Evolutionary conservation across 306 rosid species (phyloP).

Genomic region (Nissolia schottii): DNA sequence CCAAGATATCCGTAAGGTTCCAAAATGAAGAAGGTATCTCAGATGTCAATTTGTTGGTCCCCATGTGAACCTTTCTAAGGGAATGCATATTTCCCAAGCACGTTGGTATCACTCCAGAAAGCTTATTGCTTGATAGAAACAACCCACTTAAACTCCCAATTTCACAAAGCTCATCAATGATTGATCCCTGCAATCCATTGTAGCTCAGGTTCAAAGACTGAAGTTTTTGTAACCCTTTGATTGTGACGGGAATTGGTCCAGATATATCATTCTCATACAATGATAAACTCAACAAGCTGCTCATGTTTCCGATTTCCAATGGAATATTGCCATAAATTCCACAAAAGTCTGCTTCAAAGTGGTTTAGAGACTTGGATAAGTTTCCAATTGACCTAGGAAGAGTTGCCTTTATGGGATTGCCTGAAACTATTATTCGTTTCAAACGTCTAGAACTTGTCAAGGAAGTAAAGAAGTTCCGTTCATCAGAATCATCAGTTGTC

Average conservation of each 20-base stretch:
- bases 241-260: conserved; percentile 26
- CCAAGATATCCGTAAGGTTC: conserved; percentile 21
- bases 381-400: conserved; percentile 25
- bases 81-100: conserved; percentile 30
- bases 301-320: conserved; percentile 26
- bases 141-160: neutral
- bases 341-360: neutral
- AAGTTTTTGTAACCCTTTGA: conserved; percentile 3
- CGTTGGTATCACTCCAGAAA: conserved; percentile 28
- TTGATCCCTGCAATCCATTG: conserved; percentile 22
- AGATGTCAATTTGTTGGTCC: conserved; percentile 19
- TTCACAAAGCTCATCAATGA: conserved; percentile 27
- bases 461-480: neutral
- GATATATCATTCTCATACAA: neutral
- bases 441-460: neutral
- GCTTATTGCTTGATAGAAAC: neutral
- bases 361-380: neutral
- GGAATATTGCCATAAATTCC: conserved; percentile 5
- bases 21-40: conserved; percentile 24
- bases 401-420: neutral
- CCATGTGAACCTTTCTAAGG: conserved; percentile 12
- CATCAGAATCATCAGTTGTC: neutral
- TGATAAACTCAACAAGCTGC: neutral
- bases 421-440: neutral
- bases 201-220: conserved; percentile 1